These are phyloP conservation scores for Simmondsia chinensis DNA, from an alignment of 148 eudicot genomes.

Conservation along the genomic window DNA sequence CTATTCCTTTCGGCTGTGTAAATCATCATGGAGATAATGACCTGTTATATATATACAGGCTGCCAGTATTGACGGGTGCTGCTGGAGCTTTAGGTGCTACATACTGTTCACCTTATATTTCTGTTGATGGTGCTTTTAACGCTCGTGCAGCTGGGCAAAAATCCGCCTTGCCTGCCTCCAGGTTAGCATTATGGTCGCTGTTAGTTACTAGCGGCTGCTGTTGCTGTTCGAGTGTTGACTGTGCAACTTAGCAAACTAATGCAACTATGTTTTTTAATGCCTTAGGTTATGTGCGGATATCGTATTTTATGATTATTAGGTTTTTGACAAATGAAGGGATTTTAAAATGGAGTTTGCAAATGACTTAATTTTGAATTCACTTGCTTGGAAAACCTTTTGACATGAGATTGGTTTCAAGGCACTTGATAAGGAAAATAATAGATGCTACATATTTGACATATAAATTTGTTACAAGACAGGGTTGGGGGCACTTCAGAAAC, in stretches of 20 bases:
- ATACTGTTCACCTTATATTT: slow-evolving; percentile 66
- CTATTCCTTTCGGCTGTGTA: neutral
- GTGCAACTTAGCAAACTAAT: neutral
- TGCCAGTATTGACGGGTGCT: slow-evolving; percentile 81
- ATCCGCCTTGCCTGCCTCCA: slow-evolving; percentile 45
- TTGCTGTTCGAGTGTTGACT: neutral
- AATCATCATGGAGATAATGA: neutral
- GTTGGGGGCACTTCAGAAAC: too few relatives aligned
- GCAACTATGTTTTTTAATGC: neutral
- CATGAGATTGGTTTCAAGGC: too few relatives aligned
- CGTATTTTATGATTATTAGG: too few relatives aligned
- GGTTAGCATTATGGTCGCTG: slow-evolving; percentile 26
- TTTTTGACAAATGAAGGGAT: too few relatives aligned
- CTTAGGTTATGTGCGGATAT: too few relatives aligned
- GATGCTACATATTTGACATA: too few relatives aligned
- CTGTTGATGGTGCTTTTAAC: slow-evolving; percentile 67
- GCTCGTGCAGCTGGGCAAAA: slow-evolving; percentile 63
- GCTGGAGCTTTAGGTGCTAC: slow-evolving; percentile 80
- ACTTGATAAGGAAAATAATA: too few relatives aligned
- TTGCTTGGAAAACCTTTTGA: too few relatives aligned
- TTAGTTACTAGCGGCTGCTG: neutral
- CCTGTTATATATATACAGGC: slow-evolving; percentile 34
- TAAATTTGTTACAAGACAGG: too few relatives aligned
- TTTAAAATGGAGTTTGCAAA: too few relatives aligned
- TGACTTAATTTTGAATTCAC: too few relatives aligned